Evolutionary conservation across 31 red algal species (phyloP).

Genomic region (Bonnemaisonia californica): DNA sequence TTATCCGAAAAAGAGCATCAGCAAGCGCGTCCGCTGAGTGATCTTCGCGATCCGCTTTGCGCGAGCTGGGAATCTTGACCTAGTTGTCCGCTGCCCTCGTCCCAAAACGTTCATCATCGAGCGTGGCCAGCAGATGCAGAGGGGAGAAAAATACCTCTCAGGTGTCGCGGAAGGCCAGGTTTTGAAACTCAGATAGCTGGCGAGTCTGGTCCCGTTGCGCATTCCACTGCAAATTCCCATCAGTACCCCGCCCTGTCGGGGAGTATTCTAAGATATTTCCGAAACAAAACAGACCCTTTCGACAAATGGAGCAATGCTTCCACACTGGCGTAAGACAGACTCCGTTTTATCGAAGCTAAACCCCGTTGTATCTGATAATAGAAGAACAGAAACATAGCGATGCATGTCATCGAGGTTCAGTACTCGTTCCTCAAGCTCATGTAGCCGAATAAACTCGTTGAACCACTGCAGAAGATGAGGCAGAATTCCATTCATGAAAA

Average conservation of each 20-base stretch:
- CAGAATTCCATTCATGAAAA: not conserved
- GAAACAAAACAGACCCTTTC: not conserved
- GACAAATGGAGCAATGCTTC: not conserved
- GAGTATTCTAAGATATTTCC: conserved; percentile 1
- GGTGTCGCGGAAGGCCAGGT: conserved; percentile 5
- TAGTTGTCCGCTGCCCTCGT: conserved; percentile 27
- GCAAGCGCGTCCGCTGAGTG: not conserved
- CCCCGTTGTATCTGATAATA: not conserved
- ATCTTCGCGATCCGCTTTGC: conserved; percentile 1
- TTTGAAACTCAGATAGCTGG: conserved; percentile 2
- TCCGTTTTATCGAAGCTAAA: conserved; percentile 13
- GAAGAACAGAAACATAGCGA: not conserved
- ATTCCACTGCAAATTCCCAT: not conserved
- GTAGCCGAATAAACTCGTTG: conserved; percentile 19
- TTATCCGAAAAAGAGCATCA: conserved; percentile 2
- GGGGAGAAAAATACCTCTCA: not conserved
- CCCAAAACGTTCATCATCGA: not conserved
- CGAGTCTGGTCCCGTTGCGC: not conserved
- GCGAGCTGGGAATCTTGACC: not conserved
- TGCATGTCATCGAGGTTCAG: not conserved
- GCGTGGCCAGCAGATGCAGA: not conserved
- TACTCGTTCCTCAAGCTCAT: not conserved
- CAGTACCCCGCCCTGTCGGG: not conserved
- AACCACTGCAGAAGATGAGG: conserved; percentile 2
- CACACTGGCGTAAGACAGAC: not conserved